Evolutionary conservation across 108 stramenopile genomes (phyloP).

Genomic region (Aureococcus anophagefferens): DNA sequence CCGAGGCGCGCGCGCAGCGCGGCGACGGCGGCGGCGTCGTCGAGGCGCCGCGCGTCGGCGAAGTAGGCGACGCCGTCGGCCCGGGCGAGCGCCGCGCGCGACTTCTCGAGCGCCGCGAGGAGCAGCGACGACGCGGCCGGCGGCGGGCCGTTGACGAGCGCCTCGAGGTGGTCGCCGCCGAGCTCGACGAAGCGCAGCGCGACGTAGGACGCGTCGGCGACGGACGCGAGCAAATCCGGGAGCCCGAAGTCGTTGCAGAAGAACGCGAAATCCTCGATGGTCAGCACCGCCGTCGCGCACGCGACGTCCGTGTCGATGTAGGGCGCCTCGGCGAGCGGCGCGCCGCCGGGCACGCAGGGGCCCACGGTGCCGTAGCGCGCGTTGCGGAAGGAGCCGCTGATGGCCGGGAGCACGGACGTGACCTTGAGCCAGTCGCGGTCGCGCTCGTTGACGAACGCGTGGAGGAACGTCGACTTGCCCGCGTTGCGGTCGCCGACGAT

Average conservation of each 20-base stretch:
- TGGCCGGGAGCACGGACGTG: not conserved
- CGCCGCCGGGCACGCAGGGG: not conserved
- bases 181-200: not conserved
- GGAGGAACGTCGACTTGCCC: not conserved
- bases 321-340: not conserved
- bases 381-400: not conserved
- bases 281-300: not conserved
- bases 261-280: not conserved
- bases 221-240: no score
- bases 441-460: not conserved
- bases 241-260: not conserved
- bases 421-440: not conserved
- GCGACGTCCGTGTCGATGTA: not conserved
- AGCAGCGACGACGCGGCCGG: not conserved
- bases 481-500: not conserved
- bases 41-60: not conserved
- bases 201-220: not conserved
- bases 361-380: not conserved
- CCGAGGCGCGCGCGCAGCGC: not conserved
- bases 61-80: not conserved
- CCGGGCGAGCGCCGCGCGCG: not conserved
- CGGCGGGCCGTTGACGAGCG: not conserved
- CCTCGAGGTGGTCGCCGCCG: constrained; percentile 1
- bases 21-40: not conserved
- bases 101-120: not conserved